Base-by-base conservation (phyloP, 352 stramenopile species). In the Pythium angustatum region DNA sequence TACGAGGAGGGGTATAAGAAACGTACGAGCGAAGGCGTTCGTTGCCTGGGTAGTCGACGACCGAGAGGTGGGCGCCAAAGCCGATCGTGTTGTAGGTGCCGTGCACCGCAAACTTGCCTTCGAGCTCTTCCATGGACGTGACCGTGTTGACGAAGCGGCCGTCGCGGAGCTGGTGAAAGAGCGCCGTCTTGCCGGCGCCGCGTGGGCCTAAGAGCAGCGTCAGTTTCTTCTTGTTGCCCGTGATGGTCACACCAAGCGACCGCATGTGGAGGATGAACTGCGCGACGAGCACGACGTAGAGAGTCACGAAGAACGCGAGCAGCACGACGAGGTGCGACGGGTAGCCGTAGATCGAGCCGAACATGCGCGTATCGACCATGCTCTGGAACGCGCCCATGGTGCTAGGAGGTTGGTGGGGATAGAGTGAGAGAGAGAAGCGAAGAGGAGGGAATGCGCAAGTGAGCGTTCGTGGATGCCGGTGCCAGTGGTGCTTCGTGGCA, bases 31-130 rank as follows among this genome's bases (percentile, higher is more conserved):
- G 84, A 6, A 94, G 80, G 36, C 87, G 82, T 36, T 94, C 81
- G 66, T 94, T 81, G 62, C 87, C 87, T 0, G 87, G 87, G 62
- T 88, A 94, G 73, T 96, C 87, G 34, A 93, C 64, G 40, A 96
- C 72, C 40, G 79, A 83, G 43, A 91, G 69, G 69, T 90, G 72
- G 14, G 79, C 77, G 62, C 82, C 78, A 64, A 91, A 87, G 75
- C 86, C 83, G 69, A 76, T 75, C 24, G 72, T 75, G 64, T 90
- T 91, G 78, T 87, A 80, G 56, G 80, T 81, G 24, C 58, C 47
- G 64, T 94, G 81, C 44, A 93, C 71, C 33, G 77, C 52, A 47
- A 94, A 92, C 49, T 72, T 78, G 66, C 72, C 75, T n/a, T 85
- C 83, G 30, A 77, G 71, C 51, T 91, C 79, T 60, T 92, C 89